These are phyloP conservation scores for Phaffomyces opuntiae DNA, from an alignment of 805 yeast genomes.

Conservation along the genomic window DNA sequence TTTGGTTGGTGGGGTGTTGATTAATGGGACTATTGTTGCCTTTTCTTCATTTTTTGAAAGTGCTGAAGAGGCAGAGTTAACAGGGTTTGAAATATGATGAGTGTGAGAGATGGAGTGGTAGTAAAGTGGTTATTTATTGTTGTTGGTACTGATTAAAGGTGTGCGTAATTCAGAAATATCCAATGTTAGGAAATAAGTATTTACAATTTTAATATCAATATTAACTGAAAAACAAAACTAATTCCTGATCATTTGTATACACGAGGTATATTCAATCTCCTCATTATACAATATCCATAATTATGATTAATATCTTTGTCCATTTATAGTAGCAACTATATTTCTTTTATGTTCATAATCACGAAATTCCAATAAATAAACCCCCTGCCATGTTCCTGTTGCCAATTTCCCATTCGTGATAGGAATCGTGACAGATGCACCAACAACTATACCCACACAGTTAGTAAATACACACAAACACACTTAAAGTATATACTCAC, in stretches of 20 bases:
- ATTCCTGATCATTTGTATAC: too few relatives aligned
- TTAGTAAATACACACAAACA: too few relatives aligned
- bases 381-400: conserved; percentile 83
- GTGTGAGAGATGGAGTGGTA: too few relatives aligned
- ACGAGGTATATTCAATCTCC: too few relatives aligned
- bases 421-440: conserved; percentile 61
- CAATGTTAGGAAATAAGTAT: too few relatives aligned
- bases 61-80: conserved; percentile 32
- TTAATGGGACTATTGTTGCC: conserved; percentile 64
- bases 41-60: conserved; percentile 60
- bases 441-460: conserved; percentile 32
- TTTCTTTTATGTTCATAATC: conserved; percentile 54
- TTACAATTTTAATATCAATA: too few relatives aligned
- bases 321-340: conserved; percentile 69
- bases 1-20: conserved; percentile 59
- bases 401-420: conserved; percentile 60
- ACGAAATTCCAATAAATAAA: conserved; percentile 71
- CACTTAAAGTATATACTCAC: conserved; percentile 13
- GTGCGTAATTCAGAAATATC: too few relatives aligned
- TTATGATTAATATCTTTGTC: conserved; percentile 28
- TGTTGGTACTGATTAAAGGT: too few relatives aligned
- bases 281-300: not conserved
- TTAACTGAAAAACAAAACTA: too few relatives aligned
- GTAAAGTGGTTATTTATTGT: too few relatives aligned
- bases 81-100: conserved; percentile 17